phyloP scores from a whole-genome alignment of 2,329 filamentous ascomycete genomes.

The Rhynchosporium secalis region DNA sequence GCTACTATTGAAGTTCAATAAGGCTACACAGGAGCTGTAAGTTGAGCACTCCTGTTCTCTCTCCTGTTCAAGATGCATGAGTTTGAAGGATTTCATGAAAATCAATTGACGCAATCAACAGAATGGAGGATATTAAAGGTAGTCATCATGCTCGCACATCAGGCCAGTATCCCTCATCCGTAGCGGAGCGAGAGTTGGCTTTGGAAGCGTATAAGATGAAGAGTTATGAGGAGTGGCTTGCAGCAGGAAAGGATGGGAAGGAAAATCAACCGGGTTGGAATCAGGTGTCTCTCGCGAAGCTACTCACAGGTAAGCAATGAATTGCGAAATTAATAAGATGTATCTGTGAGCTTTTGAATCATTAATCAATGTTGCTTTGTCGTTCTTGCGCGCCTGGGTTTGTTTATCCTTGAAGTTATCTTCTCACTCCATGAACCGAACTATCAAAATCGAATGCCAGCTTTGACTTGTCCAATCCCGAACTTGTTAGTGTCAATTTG shows the following conservation, averaged over 20 bases:
- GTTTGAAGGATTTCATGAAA: neutral
- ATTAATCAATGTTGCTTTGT: neutral
- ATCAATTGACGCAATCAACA: slow-evolving; percentile 1
- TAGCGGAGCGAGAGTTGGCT: slow-evolving; percentile 19
- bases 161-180: slow-evolving; percentile 20
- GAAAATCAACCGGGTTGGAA: slow-evolving; percentile 20
- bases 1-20: slow-evolving; percentile 26
- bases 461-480: neutral
- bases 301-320: slow-evolving; percentile 18
- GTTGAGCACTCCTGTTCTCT: neutral
- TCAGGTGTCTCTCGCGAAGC: slow-evolving; percentile 21
- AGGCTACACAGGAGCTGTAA: slow-evolving; percentile 24
- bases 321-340: neutral
- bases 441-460: neutral
- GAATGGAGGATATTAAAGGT: slow-evolving; percentile 18
- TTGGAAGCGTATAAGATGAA: slow-evolving; percentile 24
- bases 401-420: too few species aligned
- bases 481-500: neutral
- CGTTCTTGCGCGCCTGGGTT: neutral
- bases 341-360: too few species aligned
- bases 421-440: too few species aligned
- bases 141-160: slow-evolving; percentile 18
- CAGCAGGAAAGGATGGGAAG: slow-evolving; percentile 3
- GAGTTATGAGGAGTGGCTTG: slow-evolving; percentile 26
- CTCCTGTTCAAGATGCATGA: neutral